Base-by-base conservation (phyloP, 176 grass and related monocot genomes). In the Ampelocalamus luodianensis region DNA sequence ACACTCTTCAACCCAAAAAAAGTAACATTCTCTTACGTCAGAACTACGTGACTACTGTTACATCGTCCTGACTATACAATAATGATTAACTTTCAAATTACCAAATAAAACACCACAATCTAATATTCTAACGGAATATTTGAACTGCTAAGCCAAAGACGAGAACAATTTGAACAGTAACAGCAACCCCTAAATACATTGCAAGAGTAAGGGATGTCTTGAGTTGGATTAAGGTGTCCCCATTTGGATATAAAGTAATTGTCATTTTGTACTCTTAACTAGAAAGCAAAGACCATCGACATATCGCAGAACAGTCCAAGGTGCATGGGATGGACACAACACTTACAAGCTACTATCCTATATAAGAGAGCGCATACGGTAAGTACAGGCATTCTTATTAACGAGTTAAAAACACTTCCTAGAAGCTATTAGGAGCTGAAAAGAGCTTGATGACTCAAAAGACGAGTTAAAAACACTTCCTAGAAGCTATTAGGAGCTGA, bases 71-170 rank as follows among this genome's bases (percentile, higher is more conserved):
- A 39, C 54, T 65, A 23, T 64, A 53, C 11, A 18, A 17, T 63
- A 63, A 24, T 65, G 0, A 18, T 65, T 49, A 65, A 23, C 13
- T 44, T 29, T 76, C 10, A 55, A 36, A 68, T 16, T 43, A 85
- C 16, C 22, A 32, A 54, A 85, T 10, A 2, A 10, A 60, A 83
- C 48, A 67, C 2, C 13, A 49, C 7, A 59, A 39, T 17, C 12
- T 65, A 56, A 58, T 9, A 39, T 38, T 56, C 18, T 86, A n/a
- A 22, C 56, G 6, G 82, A 59, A 78, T 29, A 73, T 74, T 74
- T 58, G 4, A 80, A 55, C 48, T 74, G 22, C 6, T 26, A 74
- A 10, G 4, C 13, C 20, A 29, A 79, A 79, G 3, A 80, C 66
- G 20, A 54, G 22, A 72, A 4, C 23, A 29, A n/a, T 6, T 1